These are phyloP conservation scores for Magnusiomyces tetraspermus DNA, from an alignment of 1,139 yeast species.

Conservation along the genomic window DNA sequence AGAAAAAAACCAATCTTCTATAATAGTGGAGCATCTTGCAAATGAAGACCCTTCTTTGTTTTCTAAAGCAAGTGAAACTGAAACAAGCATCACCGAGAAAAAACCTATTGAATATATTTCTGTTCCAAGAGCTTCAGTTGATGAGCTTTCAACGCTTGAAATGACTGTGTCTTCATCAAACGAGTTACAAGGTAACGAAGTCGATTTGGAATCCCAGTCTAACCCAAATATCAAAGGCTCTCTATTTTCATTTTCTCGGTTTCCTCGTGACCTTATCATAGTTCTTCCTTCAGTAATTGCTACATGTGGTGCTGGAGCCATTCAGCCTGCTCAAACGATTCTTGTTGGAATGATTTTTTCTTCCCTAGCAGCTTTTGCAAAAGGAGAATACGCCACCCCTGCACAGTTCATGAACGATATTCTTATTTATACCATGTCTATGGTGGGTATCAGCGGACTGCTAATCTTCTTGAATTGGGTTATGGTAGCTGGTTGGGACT, in stretches of 20 bases:
- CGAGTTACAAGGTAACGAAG: background rate
- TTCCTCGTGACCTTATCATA: constrained; percentile 23
- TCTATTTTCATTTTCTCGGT: constrained; percentile 8
- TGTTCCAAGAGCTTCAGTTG: background rate
- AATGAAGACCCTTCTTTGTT: no score
- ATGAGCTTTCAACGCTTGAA: no score
- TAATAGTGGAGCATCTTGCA: background rate
- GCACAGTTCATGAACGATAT: constrained; percentile 38
- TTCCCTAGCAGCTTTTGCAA: constrained; percentile 37
- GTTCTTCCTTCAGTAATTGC: constrained; percentile 23
- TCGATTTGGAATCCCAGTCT: background rate
- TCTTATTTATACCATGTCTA: constrained; percentile 25
- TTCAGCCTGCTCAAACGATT: constrained; percentile 56
- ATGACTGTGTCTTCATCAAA: background rate
- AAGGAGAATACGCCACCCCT: constrained; percentile 24
- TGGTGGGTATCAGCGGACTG: constrained; percentile 51
- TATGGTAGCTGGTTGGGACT: constrained; percentile 55
- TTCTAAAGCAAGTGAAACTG: background rate
- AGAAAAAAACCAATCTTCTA: background rate
- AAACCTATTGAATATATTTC: background rate
- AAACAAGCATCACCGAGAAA: background rate
- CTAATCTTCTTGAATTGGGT: constrained; percentile 46
- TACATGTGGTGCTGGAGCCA: constrained; percentile 39
- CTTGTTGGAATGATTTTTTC: constrained; percentile 58
- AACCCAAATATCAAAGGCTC: constrained; percentile 6